These are phyloP conservation scores for Aspergillus arachidicola DNA, from an alignment of 2,329 filamentous ascomycete genomes.

Conservation along the genomic window DNA sequence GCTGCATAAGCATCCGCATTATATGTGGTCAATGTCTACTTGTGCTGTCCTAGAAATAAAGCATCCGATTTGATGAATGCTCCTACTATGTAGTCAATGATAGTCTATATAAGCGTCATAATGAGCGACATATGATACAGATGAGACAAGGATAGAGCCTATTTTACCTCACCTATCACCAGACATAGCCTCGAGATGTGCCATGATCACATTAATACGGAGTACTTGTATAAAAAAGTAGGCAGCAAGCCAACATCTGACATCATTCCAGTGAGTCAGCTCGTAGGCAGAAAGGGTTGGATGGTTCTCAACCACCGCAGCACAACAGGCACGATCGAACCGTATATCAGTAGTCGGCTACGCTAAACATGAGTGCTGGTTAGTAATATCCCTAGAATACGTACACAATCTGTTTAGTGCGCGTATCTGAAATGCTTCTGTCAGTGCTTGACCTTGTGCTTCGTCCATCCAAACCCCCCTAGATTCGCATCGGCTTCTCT, in stretches of 20 bases:
- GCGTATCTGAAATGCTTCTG: background rate
- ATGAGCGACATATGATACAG: background rate
- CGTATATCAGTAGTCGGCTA: background rate
- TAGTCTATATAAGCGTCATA: background rate
- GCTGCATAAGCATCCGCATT: background rate
- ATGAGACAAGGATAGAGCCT: background rate
- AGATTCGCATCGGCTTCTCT: conserved; percentile 1
- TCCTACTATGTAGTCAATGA: background rate
- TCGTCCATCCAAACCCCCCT: background rate
- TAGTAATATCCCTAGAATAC: background rate
- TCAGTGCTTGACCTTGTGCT: background rate
- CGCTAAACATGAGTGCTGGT: background rate
- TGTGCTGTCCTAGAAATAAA: background rate
- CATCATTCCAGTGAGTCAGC: background rate
- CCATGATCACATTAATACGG: background rate
- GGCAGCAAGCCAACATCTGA: background rate
- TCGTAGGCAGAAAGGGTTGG: background rate
- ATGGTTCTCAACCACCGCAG: background rate
- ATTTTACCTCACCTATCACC: background rate
- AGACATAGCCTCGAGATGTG: background rate
- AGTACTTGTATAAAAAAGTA: background rate
- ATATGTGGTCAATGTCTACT: background rate
- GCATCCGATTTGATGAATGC: background rate
- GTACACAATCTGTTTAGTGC: background rate
- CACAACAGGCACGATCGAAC: background rate